A percentile compares a stretch with the other conserved stretches of the same genome.
Conservation (phyloP, 1,284 basidiomycete genomes). For the Cutaneotrichosporon daszewskae region DNA sequence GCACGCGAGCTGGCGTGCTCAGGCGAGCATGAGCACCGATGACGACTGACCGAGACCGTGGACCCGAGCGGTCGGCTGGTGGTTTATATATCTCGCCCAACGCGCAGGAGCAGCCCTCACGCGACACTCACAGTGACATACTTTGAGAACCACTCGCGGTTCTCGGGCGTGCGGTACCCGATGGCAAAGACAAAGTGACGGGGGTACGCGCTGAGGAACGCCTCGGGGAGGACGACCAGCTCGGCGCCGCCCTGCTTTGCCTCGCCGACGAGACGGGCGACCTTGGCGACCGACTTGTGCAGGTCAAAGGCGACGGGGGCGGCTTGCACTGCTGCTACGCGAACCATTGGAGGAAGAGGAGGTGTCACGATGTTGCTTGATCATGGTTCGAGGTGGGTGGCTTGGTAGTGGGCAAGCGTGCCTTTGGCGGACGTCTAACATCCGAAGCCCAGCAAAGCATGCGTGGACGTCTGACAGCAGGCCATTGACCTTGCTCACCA, state of each 20-base stretch:
- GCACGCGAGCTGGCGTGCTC: too few relatives aligned
- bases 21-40: too few relatives aligned
- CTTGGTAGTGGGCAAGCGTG: too few relatives aligned
- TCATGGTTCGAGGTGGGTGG: too few relatives aligned
- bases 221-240: slow-evolving; percentile 66
- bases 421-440: too few relatives aligned
- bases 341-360: slow-evolving; percentile 7
- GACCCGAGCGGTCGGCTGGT: too few relatives aligned
- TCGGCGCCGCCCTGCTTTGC: slow-evolving; percentile 55
- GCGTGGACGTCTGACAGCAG: too few relatives aligned
- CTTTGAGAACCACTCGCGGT: slow-evolving; percentile 34
- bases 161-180: slow-evolving; percentile 26
- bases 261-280: slow-evolving; percentile 53
- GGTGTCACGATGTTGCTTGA: too few relatives aligned
- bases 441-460: too few relatives aligned
- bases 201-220: slow-evolving; percentile 51
- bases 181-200: slow-evolving; percentile 32
- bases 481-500: too few relatives aligned
- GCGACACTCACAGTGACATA: slow-evolving; percentile 46
- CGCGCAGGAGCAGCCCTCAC: neutral
- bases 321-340: slow-evolving; percentile 27
- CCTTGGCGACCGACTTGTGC: slow-evolving; percentile 55
- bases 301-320: slow-evolving; percentile 53
- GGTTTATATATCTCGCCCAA: too few relatives aligned
- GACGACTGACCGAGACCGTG: too few relatives aligned